Evolutionary conservation across 192 early-diverging fungal genomes (phyloP).

Genomic region (Glomus cerebriforme): DNA sequence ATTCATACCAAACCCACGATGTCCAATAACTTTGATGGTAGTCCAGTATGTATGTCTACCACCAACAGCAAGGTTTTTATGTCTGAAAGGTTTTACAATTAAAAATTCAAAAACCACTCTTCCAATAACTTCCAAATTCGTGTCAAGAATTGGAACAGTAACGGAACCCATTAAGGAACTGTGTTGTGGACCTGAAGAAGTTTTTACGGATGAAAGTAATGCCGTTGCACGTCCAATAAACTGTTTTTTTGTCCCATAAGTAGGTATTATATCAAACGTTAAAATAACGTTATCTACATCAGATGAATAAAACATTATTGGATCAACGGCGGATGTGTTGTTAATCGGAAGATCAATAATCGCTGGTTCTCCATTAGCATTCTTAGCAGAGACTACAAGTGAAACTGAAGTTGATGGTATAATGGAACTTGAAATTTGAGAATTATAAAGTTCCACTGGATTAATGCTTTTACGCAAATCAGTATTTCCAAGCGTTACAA

Average conservation of each 20-base stretch:
- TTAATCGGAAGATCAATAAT: conserved; percentile 56
- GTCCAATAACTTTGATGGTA: conserved; percentile 77
- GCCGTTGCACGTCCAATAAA: conserved; percentile 60
- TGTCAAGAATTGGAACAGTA: conserved; percentile 59
- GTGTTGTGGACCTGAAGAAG: conserved; percentile 43
- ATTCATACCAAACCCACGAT: conserved; percentile 90
- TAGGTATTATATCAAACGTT: conserved; percentile 60
- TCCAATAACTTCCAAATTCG: conserved; percentile 58
- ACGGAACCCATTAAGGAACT: conserved; percentile 55
- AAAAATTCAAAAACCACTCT: conserved; percentile 59
- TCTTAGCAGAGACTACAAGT: conserved; percentile 58
- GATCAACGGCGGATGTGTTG: conserved; percentile 49
- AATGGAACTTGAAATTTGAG: conserved; percentile 9
- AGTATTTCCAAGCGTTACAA: conserved; percentile 65
- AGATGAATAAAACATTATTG: conserved; percentile 56
- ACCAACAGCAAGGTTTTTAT: conserved; percentile 57
- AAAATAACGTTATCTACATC: conserved; percentile 53
- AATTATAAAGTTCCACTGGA: conserved; percentile 50
- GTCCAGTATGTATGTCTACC: conserved; percentile 62
- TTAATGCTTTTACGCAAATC: conserved; percentile 51
- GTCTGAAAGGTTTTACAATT: conserved; percentile 64
- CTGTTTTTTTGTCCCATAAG: conserved; percentile 51
- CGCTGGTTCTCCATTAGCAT: conserved; percentile 59
- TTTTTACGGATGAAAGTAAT: conserved; percentile 53
- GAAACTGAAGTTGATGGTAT: conserved; percentile 45